Conservation (phyloP, 2,329 filamentous ascomycete genomes). For the Diplodia sapinea region DNA sequence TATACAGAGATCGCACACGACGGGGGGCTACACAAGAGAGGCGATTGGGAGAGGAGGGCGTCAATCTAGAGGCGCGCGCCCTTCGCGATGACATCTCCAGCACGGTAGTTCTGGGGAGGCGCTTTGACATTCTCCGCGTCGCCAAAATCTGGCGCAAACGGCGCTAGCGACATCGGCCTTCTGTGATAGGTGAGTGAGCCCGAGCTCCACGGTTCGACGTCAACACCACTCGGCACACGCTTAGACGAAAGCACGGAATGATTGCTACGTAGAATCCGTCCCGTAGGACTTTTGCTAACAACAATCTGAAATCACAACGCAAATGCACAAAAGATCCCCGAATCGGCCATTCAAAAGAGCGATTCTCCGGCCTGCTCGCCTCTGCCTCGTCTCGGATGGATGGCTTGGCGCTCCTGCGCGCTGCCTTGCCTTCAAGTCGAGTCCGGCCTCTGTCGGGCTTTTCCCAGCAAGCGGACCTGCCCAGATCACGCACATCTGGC, state of each 20-base stretch:
- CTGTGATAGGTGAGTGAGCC: neutral
- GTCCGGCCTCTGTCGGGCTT: constrained; percentile 21
- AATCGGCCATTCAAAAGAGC: constrained; percentile 24
- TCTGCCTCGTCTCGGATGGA: constrained; percentile 29
- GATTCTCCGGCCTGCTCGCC: constrained; percentile 26
- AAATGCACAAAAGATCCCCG: constrained; percentile 29
- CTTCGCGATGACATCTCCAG: constrained; percentile 6
- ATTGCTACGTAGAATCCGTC: constrained; percentile 25
- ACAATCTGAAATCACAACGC: constrained; percentile 31
- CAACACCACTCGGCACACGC: neutral
- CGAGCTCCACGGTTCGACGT: neutral
- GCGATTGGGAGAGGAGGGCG: neutral
- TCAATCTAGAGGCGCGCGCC: constrained; percentile 1
- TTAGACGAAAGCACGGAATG: constrained; percentile 1
- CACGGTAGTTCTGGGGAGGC: neutral
- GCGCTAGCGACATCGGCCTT: constrained; percentile 19
- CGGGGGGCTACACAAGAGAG: neutral
- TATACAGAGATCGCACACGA: neutral
- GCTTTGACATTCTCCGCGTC: constrained; percentile 24
- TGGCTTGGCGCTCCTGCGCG: constrained; percentile 16
- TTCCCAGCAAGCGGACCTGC: constrained; percentile 25
- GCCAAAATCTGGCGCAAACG: constrained; percentile 22
- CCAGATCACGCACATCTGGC: constrained; percentile 32
- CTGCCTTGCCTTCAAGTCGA: constrained; percentile 26
- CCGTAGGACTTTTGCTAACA: constrained; percentile 18